Base-by-base conservation (phyloP, 306 rosid genomes). In the Prosopis cineraria region DNA sequence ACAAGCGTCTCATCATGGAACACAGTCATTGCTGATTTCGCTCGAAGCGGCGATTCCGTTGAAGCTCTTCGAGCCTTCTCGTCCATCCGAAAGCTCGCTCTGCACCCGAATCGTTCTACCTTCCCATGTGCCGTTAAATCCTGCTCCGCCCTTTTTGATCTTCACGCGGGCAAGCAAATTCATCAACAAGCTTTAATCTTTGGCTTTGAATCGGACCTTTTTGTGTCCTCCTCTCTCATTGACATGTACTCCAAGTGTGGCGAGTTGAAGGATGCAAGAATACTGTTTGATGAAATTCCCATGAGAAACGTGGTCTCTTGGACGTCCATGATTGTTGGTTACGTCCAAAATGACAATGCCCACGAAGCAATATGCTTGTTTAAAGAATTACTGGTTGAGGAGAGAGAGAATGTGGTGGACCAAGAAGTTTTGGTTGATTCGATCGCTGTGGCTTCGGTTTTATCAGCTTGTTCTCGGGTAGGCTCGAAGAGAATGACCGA, bases 121-220 rank as follows among this genome's bases (percentile, higher is more conserved):
- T 88, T 91, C 68, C 98, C 97, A 12, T 90, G 97, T 78, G 75
- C 96, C 84, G 78, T 91, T 71, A 94, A 94, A 76, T 90, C 98
- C 19, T 94, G 96, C 40, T 88, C 98, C 5, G 81, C 96, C 6
- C 81, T 94, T 72, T 80, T 44, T 50, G 97, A 94, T 58, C 88
- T 94, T 73, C 80, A 80, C 30, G 78, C 90, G 9, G 98, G 98
- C 58, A 74, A 20, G 67, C 93, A 91, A 78, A 68, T 89, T 43
- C 98, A 94, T 74, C 97, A 85, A 50, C 98, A 91, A 48, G 97
- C 96, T 5, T 70, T 94, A 30, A 75, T 84, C 48, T 91, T 90
- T 9, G 97, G 97, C 22, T 83, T 90, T 22, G 88, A 75, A 6
- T 71, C 77, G 2, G 89, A 94, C 71, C 73, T 94, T 12, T 94